These are phyloP conservation scores for Xerocomellus chrysenteron DNA, from an alignment of 768 basidiomycete genomes.

Conservation along the genomic window DNA sequence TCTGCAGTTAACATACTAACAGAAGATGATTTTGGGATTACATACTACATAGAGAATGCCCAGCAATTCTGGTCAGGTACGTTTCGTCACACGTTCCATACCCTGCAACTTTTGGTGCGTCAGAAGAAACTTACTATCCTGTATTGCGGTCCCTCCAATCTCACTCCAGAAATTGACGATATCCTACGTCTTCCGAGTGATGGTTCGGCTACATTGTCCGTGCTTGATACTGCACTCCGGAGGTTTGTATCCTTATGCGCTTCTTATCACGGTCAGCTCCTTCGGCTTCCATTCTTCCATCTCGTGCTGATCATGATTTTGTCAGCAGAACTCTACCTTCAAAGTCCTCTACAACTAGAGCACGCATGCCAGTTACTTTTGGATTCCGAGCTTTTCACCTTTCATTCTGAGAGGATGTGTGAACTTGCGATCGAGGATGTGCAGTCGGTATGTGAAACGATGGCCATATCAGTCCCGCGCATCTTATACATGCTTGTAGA, in stretches of 20 bases:
- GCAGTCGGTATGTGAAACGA: slow-evolving; percentile 49
- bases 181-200: slow-evolving; percentile 65
- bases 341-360: slow-evolving; percentile 78
- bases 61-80: slow-evolving; percentile 91
- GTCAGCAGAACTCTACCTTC: slow-evolving; percentile 74
- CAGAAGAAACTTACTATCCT: slow-evolving; percentile 8
- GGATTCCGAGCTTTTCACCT: slow-evolving; percentile 83
- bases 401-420: slow-evolving; percentile 91
- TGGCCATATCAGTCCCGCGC: not conserved
- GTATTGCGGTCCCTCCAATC: not conserved
- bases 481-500: slow-evolving; percentile 41
- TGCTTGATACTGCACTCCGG: slow-evolving; percentile 75
- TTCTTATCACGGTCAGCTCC: slow-evolving; percentile 76
- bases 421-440: slow-evolving; percentile 73
- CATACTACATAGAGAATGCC: slow-evolving; percentile 78
- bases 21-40: slow-evolving; percentile 74
- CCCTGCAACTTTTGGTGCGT: slow-evolving; percentile 3
- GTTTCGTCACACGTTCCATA: slow-evolving; percentile 25
- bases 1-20: slow-evolving; percentile 21
- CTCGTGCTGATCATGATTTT: slow-evolving; percentile 14
- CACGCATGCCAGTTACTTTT: slow-evolving; percentile 78
- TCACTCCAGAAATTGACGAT: slow-evolving; percentile 77
- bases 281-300: not conserved
- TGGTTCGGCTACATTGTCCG: slow-evolving; percentile 57
- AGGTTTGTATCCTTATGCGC: slow-evolving; percentile 79